Percentiles rank a stretch among this genome's conserved stretches.
phyloP scores from a whole-genome alignment of 257 asterid species.

The Scutellaria minor region DNA sequence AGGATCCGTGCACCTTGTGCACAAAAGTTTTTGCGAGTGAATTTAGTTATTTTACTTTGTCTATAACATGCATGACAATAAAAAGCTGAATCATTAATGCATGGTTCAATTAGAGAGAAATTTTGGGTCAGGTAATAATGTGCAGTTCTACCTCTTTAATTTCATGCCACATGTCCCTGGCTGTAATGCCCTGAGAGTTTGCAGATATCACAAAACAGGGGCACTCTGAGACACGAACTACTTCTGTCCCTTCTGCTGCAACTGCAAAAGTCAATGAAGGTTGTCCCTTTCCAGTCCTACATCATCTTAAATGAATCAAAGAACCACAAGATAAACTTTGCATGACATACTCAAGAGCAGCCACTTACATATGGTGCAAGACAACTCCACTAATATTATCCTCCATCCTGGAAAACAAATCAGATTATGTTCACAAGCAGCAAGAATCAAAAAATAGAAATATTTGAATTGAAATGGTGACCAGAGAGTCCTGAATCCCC shows the following conservation, averaged over 20 bases:
- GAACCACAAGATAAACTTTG: slow-evolving; percentile 11
- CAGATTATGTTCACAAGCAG: slow-evolving; percentile 33
- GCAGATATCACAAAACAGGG: slow-evolving; percentile 88
- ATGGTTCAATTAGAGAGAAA: slow-evolving; percentile 27
- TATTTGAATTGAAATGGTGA: slow-evolving; percentile 73
- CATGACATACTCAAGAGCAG: slow-evolving; percentile 27
- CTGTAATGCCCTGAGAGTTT: slow-evolving; percentile 66
- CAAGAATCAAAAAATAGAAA: slow-evolving; percentile 14
- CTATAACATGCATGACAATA: slow-evolving; percentile 1
- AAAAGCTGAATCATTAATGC: slow-evolving; percentile 29
- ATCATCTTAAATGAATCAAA: slow-evolving; percentile 36
- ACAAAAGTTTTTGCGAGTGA: too few species aligned
- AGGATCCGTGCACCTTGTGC: too few species aligned
- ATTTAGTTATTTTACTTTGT: neutral
- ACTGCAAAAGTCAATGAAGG: slow-evolving; percentile 86
- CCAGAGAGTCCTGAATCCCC: slow-evolving; percentile 92
- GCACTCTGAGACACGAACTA: slow-evolving; percentile 83
- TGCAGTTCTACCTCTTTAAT: slow-evolving; percentile 70
- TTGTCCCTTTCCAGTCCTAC: slow-evolving; percentile 75
- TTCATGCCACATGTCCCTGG: slow-evolving; percentile 96
- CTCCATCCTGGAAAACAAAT: slow-evolving; percentile 57
- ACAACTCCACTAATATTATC: slow-evolving; percentile 76
- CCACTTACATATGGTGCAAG: slow-evolving; percentile 89
- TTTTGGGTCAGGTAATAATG: slow-evolving; percentile 23
- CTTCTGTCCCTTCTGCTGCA: slow-evolving; percentile 80